Percentiles rank a stretch among this genome's conserved stretches.
phyloP scores from a whole-genome alignment of 495 filamentous ascomycete genomes.

The Thozetella sp. region DNA sequence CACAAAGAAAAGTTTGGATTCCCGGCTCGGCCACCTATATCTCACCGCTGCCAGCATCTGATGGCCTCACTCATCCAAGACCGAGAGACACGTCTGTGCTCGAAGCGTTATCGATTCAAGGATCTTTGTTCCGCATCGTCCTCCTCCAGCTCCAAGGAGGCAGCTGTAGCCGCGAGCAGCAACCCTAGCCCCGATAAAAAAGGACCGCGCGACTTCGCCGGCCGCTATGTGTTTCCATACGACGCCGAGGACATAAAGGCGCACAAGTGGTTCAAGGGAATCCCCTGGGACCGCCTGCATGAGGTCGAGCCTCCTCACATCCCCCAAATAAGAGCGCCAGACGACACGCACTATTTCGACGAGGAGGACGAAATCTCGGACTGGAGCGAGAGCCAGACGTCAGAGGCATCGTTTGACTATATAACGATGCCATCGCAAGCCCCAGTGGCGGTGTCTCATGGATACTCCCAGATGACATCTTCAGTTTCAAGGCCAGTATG shows the following conservation, averaged over 20 bases:
- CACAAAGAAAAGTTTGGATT: slow-evolving; percentile 59
- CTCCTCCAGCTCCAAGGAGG: not conserved
- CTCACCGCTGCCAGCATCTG: slow-evolving; percentile 67
- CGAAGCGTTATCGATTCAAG: slow-evolving; percentile 66
- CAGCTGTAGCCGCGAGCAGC: slow-evolving; percentile 14
- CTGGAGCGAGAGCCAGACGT: slow-evolving; percentile 44
- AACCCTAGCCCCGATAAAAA: slow-evolving; percentile 20
- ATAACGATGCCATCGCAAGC: not conserved
- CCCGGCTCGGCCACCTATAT: slow-evolving; percentile 62
- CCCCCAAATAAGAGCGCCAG: slow-evolving; percentile 65
- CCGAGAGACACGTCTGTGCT: slow-evolving; percentile 74
- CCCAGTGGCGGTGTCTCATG: not conserved
- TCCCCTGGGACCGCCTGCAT: slow-evolving; percentile 72
- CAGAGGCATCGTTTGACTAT: slow-evolving; percentile 26
- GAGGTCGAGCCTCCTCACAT: slow-evolving; percentile 72
- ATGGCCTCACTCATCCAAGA: slow-evolving; percentile 77
- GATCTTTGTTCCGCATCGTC: slow-evolving; percentile 40
- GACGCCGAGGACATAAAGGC: slow-evolving; percentile 79
- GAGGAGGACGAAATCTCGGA: slow-evolving; percentile 71
- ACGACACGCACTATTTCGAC: slow-evolving; percentile 91
- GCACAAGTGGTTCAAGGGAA: slow-evolving; percentile 71
- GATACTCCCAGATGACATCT: not conserved
- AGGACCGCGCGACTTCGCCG: slow-evolving; percentile 29
- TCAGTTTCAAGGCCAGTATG: too few relatives aligned
- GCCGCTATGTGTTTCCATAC: slow-evolving; percentile 71